A percentile compares a stretch with the other conserved stretches of the same genome.
Conservation (phyloP, 1,139 yeast species). For the Debaryomycetaceae sp. region DNA sequence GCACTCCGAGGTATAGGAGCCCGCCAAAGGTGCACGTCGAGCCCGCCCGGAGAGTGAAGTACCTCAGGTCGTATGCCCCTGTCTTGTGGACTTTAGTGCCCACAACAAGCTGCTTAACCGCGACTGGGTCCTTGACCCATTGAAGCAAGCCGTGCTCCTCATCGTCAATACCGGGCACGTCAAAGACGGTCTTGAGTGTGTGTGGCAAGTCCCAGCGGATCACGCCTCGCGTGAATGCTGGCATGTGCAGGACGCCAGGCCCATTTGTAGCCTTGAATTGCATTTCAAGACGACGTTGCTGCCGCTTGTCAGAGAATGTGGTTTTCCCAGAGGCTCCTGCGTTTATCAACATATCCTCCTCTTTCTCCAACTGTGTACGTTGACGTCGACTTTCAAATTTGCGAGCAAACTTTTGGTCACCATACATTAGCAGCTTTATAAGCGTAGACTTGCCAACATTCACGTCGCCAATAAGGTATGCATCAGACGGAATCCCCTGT, state of each 20-base stretch:
- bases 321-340: conserved; percentile 4
- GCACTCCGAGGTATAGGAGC: conserved; percentile 43
- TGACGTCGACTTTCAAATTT: conserved; percentile 8
- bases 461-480: conserved; percentile 66
- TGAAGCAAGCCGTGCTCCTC: conserved; percentile 25
- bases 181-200: conserved; percentile 33
- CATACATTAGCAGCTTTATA: conserved; percentile 43
- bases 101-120: conserved; percentile 29
- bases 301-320: conserved; percentile 6
- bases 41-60: conserved; percentile 38
- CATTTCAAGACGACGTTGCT: conserved; percentile 11
- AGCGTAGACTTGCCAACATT: conserved; percentile 77
- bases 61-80: conserved; percentile 33
- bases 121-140: conserved; percentile 21
- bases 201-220: conserved; percentile 27
- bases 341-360: conserved; percentile 9
- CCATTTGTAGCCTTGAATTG: conserved; percentile 25
- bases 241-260: conserved; percentile 47
- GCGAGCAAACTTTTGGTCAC: conserved; percentile 13
- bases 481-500: conserved; percentile 27
- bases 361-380: conserved; percentile 11
- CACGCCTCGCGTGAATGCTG: conserved; percentile 53
- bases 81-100: conserved; percentile 32
- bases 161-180: conserved; percentile 55
- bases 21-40: conserved; percentile 59